A percentile compares a stretch with the other conserved stretches of the same genome.
Evolutionary conservation across 2,329 filamentous ascomycete species (phyloP).

Genomic region (Huntiella bhutanensis): DNA sequence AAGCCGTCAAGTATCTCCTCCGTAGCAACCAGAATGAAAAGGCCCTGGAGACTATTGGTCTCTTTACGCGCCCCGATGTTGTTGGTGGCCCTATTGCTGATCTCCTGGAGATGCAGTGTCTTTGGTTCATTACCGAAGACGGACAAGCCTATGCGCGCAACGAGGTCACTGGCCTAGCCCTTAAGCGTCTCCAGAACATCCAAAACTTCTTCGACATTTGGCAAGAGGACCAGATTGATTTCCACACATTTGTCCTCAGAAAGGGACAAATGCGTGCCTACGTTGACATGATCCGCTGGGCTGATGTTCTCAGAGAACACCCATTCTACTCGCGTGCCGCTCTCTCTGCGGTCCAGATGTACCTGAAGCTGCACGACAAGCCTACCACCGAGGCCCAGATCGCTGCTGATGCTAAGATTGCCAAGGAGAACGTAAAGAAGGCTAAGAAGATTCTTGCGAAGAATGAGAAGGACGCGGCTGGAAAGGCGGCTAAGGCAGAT

Average conservation of each 20-base stretch:
- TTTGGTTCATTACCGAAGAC: slow-evolving; percentile 94
- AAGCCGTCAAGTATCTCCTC: slow-evolving; percentile 90
- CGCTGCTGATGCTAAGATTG: slow-evolving; percentile 41
- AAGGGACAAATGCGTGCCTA: slow-evolving; percentile 94
- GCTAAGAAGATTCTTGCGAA: slow-evolving; percentile 53
- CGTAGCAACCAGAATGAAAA: slow-evolving; percentile 79
- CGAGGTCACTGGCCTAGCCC: slow-evolving; percentile 62
- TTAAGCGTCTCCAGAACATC: slow-evolving; percentile 81
- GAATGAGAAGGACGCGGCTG: slow-evolving; percentile 58
- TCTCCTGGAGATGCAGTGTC: slow-evolving; percentile 92
- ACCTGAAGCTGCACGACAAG: slow-evolving; percentile 60
- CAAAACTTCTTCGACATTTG: slow-evolving; percentile 90
- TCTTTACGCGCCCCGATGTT: slow-evolving; percentile 86
- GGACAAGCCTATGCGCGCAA: slow-evolving; percentile 74
- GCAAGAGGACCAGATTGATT: slow-evolving; percentile 98
- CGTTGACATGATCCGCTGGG: slow-evolving; percentile 91
- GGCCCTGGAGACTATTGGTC: slow-evolving; percentile 70
- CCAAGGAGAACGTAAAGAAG: slow-evolving; percentile 80
- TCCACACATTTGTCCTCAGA: slow-evolving; percentile 90
- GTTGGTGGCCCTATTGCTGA: slow-evolving; percentile 75
- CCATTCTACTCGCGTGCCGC: slow-evolving; percentile 82
- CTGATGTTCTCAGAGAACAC: slow-evolving; percentile 76
- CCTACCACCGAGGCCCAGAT: slow-evolving; percentile 36
- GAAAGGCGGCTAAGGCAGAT: slow-evolving; percentile 61
- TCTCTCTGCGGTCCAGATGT: slow-evolving; percentile 61